These are phyloP conservation scores for Oropetium thomaeum DNA, from an alignment of 176 grass and related monocot genomes.

Conservation along the genomic window DNA sequence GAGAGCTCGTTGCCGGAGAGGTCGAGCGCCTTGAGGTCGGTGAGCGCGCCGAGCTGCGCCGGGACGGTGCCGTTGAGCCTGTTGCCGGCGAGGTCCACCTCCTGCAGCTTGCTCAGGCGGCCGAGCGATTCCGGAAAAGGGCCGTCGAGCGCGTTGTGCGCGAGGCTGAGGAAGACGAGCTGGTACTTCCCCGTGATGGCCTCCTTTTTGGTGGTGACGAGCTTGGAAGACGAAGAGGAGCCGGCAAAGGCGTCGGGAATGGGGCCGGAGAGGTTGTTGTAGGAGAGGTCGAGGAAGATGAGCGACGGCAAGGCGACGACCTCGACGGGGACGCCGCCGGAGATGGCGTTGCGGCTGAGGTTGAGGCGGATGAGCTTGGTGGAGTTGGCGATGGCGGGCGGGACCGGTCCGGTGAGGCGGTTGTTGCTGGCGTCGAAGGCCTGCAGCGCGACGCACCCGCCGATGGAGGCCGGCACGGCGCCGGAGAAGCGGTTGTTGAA, in stretches of 20 bases:
- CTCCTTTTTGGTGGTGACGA: neutral
- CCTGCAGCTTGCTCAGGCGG: slow-evolving; percentile 39
- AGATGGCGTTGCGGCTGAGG: slow-evolving; percentile 52
- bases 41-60: slow-evolving; percentile 32
- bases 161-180: slow-evolving; percentile 44
- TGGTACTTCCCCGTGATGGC: slow-evolving; percentile 46
- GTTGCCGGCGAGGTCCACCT: slow-evolving; percentile 47
- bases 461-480: slow-evolving; percentile 45
- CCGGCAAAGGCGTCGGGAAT: slow-evolving; percentile 29
- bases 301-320: slow-evolving; percentile 35
- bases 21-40: slow-evolving; percentile 54
- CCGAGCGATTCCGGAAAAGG: slow-evolving; percentile 35
- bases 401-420: slow-evolving; percentile 41
- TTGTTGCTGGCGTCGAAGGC: slow-evolving; percentile 58
- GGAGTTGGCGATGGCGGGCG: slow-evolving; percentile 50
- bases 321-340: slow-evolving; percentile 20
- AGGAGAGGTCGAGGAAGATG: slow-evolving; percentile 46
- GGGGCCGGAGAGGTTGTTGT: slow-evolving; percentile 55
- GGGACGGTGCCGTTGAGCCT: slow-evolving; percentile 52
- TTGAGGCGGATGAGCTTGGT: slow-evolving; percentile 65
- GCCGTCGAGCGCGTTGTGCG: slow-evolving; percentile 41
- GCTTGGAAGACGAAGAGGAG: neutral
- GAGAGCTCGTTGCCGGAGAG: slow-evolving; percentile 55
- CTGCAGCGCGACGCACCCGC: slow-evolving; percentile 43
- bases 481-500: slow-evolving; percentile 81